Evolutionary conservation across 306 rosid genomes (phyloP).

Genomic region (Hippophae tibetana): DNA sequence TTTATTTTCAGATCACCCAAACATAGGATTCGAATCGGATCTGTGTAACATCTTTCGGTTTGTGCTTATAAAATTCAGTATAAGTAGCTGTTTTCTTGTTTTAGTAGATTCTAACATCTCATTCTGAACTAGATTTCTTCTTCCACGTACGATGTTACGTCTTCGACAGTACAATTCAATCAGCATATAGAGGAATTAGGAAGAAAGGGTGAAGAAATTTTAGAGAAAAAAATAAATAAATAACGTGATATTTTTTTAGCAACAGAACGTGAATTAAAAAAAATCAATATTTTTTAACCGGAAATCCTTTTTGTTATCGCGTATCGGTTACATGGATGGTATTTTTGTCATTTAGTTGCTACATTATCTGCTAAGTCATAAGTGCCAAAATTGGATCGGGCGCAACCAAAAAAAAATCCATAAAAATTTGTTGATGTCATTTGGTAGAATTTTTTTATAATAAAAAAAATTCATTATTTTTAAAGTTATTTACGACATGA

Average conservation of each 20-base stretch:
- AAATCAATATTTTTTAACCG: no score
- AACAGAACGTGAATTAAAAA: no score
- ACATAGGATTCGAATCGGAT: conserved; percentile 18
- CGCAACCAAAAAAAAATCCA: no score
- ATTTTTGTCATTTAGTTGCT: conserved; percentile 31
- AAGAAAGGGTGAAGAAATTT: no score
- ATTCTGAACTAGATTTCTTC: conserved; percentile 3
- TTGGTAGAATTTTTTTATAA: no score
- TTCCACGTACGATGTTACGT: neutral
- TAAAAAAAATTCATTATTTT: no score
- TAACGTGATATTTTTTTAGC: no score
- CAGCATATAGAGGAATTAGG: neutral
- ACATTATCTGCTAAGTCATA: conserved; percentile 3
- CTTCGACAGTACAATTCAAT: neutral
- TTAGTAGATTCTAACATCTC: conserved; percentile 6
- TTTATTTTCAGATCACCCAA: conserved; percentile 7
- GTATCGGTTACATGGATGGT: conserved; percentile 4
- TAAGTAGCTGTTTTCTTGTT: conserved; percentile 16
- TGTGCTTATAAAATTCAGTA: conserved; percentile 11
- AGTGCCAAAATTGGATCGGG: no score
- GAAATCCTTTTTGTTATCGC: no score
- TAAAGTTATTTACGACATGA: no score
- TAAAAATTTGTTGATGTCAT: no score
- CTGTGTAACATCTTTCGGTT: conserved; percentile 6
- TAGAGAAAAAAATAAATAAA: no score